Evolutionary conservation across 129 eudicot species (phyloP).

Genomic region (Artemisia tridentata): DNA sequence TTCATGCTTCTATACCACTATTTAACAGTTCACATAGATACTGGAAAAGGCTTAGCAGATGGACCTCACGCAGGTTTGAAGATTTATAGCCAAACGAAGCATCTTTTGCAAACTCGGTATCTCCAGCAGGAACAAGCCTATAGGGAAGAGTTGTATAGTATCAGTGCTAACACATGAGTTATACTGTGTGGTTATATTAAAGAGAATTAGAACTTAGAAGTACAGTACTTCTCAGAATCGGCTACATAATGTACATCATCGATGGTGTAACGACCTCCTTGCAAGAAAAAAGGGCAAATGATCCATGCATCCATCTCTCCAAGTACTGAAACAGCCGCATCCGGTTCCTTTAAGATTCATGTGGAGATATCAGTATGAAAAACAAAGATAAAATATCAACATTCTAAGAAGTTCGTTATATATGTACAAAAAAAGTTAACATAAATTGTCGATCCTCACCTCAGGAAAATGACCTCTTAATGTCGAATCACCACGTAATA

Average conservation of each 20-base stretch:
- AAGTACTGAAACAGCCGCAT: slow-evolving; percentile 89
- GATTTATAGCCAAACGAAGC: slow-evolving; percentile 95
- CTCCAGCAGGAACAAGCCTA: slow-evolving; percentile 97
- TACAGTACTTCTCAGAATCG: slow-evolving; percentile 69
- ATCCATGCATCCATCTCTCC: slow-evolving; percentile 99
- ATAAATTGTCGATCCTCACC: slow-evolving; percentile 45
- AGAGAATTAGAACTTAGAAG: slow-evolving; percentile 12
- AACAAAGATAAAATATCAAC: slow-evolving; percentile 7
- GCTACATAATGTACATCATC: slow-evolving; percentile 93
- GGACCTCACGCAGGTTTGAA: slow-evolving; percentile 92
- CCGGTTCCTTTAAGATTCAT: slow-evolving; percentile 67
- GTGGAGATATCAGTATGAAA: slow-evolving; percentile 6
- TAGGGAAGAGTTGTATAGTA: slow-evolving; percentile 18
- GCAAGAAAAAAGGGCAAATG: slow-evolving; percentile 95
- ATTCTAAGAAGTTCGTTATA: slow-evolving; percentile 14
- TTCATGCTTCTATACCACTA: background rate
- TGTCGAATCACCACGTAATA: slow-evolving; percentile 97
- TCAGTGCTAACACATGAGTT: slow-evolving; percentile 16
- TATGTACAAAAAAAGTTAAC: slow-evolving; percentile 10
- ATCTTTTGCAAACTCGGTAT: slow-evolving; percentile 98
- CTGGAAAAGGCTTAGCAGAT: background rate
- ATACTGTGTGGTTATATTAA: slow-evolving; percentile 4
- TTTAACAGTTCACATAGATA: background rate
- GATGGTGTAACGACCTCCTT: slow-evolving; percentile 97
- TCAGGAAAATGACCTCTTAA: slow-evolving; percentile 98